Conservation (phyloP, 2,329 filamentous ascomycete genomes). For the Penicillium sp. region DNA sequence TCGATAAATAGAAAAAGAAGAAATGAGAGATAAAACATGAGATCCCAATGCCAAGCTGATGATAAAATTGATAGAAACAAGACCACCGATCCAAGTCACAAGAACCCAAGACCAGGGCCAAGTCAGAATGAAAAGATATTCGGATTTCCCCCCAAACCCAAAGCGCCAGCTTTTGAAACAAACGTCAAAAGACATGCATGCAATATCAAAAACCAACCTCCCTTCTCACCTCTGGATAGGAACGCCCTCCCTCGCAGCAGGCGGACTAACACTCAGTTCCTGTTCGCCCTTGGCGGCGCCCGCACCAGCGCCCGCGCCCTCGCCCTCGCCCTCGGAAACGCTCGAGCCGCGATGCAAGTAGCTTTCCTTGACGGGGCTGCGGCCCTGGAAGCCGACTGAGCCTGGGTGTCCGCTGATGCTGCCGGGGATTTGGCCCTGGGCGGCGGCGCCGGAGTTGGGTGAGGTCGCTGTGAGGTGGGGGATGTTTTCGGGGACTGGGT, state of each 20-base stretch:
- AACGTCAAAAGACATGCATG: constrained; percentile 19
- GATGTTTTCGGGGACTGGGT: constrained; percentile 93
- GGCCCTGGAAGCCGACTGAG: constrained; percentile 54
- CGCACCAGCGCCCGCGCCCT: constrained; percentile 16
- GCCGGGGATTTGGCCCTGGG: constrained; percentile 42
- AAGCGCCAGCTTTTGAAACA: constrained; percentile 38
- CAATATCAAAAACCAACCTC: constrained; percentile 20
- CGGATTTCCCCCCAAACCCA: constrained; percentile 15
- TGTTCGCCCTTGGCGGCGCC: constrained; percentile 30
- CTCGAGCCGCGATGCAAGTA: constrained; percentile 82
- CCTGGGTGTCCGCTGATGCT: constrained; percentile 45
- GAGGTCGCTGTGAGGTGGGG: constrained; percentile 77
- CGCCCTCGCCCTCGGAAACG: constrained; percentile 49
- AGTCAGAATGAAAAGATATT: constrained; percentile 11
- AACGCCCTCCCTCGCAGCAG: constrained; percentile 54
- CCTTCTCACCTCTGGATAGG: constrained; percentile 61
- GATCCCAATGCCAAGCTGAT: not conserved
- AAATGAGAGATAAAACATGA: not conserved
- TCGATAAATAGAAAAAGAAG: not conserved
- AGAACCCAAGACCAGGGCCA: not conserved
- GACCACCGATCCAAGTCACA: not conserved
- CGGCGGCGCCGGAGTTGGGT: constrained; percentile 37
- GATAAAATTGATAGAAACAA: not conserved
- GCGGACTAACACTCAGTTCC: constrained; percentile 48
- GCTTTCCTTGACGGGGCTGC: constrained; percentile 89